phyloP scores from a whole-genome alignment of 352 stramenopile genomes.

The Globisporangium acanthophoron region DNA sequence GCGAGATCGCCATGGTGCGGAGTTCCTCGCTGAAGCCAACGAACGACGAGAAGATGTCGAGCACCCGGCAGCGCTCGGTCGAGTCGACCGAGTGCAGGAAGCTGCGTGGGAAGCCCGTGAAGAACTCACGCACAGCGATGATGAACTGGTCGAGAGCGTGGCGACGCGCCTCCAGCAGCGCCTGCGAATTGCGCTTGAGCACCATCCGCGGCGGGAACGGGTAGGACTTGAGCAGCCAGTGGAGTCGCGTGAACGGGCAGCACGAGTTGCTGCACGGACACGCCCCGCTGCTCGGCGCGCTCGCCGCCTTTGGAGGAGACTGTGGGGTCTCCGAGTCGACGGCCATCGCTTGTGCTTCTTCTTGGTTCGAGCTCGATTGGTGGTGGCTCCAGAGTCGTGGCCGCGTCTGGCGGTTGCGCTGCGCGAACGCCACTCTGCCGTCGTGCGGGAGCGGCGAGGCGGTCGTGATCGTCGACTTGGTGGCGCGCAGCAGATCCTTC shows the following conservation, averaged over 20 bases:
- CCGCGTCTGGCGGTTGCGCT: constrained; percentile 12
- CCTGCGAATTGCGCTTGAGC: constrained; percentile 31
- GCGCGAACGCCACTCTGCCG: constrained; percentile 7
- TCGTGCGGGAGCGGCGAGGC: constrained; percentile 10
- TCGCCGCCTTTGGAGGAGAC: constrained; percentile 1
- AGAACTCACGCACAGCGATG: constrained; percentile 34
- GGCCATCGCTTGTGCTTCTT: neutral
- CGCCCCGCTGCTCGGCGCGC: constrained; percentile 5
- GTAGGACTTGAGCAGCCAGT: constrained; percentile 43
- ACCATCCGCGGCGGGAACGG: constrained; percentile 49
- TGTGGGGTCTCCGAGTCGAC: neutral
- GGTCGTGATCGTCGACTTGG: constrained; percentile 17
- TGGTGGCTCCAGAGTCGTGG: constrained; percentile 7
- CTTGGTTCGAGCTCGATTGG: neutral
- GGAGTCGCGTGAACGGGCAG: constrained; percentile 44
- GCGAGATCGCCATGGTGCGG: constrained; percentile 14
- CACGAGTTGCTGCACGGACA: constrained; percentile 45
- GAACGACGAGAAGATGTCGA: constrained; percentile 34
- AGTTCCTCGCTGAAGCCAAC: constrained; percentile 35
- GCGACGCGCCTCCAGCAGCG: constrained; percentile 32
- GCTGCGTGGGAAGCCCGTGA: constrained; percentile 36
- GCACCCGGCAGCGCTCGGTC: constrained; percentile 35
- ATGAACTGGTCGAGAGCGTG: constrained; percentile 49
- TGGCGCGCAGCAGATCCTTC: constrained; percentile 40
- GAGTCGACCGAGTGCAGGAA: constrained; percentile 41